phyloP scores from a whole-genome alignment of 352 stramenopile species.

The Globisporangium megalacanthum region DNA sequence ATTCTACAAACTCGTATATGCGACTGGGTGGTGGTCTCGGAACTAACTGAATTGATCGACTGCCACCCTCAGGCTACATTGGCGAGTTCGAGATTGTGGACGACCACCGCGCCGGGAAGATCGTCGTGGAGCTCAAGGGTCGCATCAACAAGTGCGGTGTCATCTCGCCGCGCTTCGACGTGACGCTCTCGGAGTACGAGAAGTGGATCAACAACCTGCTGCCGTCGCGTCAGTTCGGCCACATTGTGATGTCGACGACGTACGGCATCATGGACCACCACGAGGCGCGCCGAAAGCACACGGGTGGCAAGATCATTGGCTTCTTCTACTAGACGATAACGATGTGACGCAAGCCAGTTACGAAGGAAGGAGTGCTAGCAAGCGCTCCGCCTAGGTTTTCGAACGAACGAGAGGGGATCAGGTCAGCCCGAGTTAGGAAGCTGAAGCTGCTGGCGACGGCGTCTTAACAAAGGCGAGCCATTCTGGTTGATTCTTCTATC shows the following conservation, averaged over 20 bases:
- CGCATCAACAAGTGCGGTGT: constrained; percentile 99
- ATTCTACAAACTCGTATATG: neutral
- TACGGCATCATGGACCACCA: constrained; percentile 92
- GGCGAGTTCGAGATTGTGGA: constrained; percentile 99
- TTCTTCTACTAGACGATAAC: constrained; percentile 99
- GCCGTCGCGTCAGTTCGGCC: constrained; percentile 98
- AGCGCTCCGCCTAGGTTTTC: neutral
- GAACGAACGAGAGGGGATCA: constrained; percentile 2
- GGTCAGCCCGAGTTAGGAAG: neutral
- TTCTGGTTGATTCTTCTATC: neutral
- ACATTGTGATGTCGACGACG: constrained; percentile 92
- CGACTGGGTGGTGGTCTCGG: neutral
- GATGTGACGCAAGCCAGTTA: neutral
- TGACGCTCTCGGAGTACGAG: constrained; percentile 96
- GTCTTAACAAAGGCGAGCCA: neutral
- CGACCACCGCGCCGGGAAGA: constrained; percentile 99
- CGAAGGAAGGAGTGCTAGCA: neutral
- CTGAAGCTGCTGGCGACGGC: neutral
- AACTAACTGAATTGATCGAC: no score
- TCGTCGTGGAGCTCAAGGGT: constrained; percentile 97
- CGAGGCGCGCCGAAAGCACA: constrained; percentile 98
- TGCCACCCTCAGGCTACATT: constrained; percentile 99
- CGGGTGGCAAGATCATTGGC: constrained; percentile 99
- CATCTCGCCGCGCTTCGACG: constrained; percentile 98
- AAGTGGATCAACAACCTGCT: constrained; percentile 99